Evolutionary conservation across 768 basidiomycete genomes (phyloP).

Genomic region (Chalciporus sphaerocephalus): DNA sequence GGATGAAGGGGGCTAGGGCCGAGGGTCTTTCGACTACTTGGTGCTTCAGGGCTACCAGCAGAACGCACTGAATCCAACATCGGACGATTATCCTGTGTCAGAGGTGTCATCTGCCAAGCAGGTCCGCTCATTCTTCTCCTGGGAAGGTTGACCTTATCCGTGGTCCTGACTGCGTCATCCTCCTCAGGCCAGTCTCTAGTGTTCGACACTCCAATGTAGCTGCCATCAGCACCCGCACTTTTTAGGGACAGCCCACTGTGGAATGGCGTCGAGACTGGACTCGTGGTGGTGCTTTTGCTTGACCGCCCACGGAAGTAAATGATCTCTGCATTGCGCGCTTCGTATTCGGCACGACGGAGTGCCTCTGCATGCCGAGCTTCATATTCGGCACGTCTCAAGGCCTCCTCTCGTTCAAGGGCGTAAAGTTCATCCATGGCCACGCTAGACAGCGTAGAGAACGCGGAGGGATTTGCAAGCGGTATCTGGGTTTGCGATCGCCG

Average conservation of each 20-base stretch:
- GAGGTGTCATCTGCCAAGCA: slow-evolving; percentile 49
- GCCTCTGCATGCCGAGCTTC: slow-evolving; percentile 72
- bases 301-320: slow-evolving; percentile 36
- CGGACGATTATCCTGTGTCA: slow-evolving; percentile 32
- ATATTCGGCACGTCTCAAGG: slow-evolving; percentile 80
- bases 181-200: slow-evolving; percentile 34
- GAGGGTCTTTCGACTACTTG: slow-evolving; percentile 17
- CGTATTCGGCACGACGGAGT: slow-evolving; percentile 60
- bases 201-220: slow-evolving; percentile 37
- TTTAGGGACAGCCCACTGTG: slow-evolving; percentile 24
- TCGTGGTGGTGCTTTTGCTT: slow-evolving; percentile 66
- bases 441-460: slow-evolving; percentile 66
- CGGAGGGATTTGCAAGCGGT: slow-evolving; percentile 35
- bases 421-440: slow-evolving; percentile 88
- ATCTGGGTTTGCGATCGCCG: slow-evolving; percentile 28
- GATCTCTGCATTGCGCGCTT: slow-evolving; percentile 46
- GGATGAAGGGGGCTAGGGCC: slow-evolving; percentile 37
- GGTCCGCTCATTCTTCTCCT: slow-evolving; percentile 54
- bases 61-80: slow-evolving; percentile 15
- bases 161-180: slow-evolving; percentile 24
- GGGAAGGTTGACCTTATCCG: slow-evolving; percentile 25
- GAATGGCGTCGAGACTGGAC: slow-evolving; percentile 50
- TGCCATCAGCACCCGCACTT: slow-evolving; percentile 33
- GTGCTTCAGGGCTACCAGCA: slow-evolving; percentile 12
- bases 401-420: slow-evolving; percentile 83